Conservation (phyloP, 2,329 filamentous ascomycete genomes). For the Ceratocystis ficicola region DNA sequence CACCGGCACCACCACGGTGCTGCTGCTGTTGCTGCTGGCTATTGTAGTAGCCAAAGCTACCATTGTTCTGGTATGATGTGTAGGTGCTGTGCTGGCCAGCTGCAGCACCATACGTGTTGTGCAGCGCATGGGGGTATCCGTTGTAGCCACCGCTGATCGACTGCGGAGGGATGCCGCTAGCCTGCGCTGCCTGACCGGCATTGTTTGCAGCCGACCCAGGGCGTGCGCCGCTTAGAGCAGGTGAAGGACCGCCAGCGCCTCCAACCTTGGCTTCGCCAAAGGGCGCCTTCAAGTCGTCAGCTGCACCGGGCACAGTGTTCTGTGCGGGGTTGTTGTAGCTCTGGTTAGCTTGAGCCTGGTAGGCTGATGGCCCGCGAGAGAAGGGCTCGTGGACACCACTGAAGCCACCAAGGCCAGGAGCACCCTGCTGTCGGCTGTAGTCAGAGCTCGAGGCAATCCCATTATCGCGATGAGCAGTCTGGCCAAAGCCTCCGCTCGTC, state of each 20-base stretch:
- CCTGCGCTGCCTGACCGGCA: slow-evolving; percentile 37
- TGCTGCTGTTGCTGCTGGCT: slow-evolving; percentile 30
- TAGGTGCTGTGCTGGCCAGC: slow-evolving; percentile 45
- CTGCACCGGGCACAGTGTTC: slow-evolving; percentile 32
- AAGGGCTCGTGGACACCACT: slow-evolving; percentile 41
- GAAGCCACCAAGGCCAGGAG: slow-evolving; percentile 39
- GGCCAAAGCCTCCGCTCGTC: slow-evolving; percentile 42
- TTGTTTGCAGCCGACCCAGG: slow-evolving; percentile 46
- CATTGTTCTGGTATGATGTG: slow-evolving; percentile 38
- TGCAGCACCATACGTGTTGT: slow-evolving; percentile 42
- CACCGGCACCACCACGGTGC: slow-evolving; percentile 26
- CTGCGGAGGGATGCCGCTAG: slow-evolving; percentile 42
- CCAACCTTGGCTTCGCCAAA: slow-evolving; percentile 44
- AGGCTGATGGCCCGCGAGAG: slow-evolving; percentile 40
- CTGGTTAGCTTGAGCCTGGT: slow-evolving; percentile 44
- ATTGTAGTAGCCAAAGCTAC: slow-evolving; percentile 40
- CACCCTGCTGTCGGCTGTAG: slow-evolving; percentile 41
- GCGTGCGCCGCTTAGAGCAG: slow-evolving; percentile 43
- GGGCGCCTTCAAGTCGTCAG: slow-evolving; percentile 46
- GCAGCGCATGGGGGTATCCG: slow-evolving; percentile 41
- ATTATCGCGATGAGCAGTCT: slow-evolving; percentile 42
- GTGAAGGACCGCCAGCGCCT: slow-evolving; percentile 40
- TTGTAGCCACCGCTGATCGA: slow-evolving; percentile 40
- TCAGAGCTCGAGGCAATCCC: slow-evolving; percentile 40
- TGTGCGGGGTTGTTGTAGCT: slow-evolving; percentile 42